Conservation (phyloP, 176 grass and related monocot genomes). For the Areca catechu region DNA sequence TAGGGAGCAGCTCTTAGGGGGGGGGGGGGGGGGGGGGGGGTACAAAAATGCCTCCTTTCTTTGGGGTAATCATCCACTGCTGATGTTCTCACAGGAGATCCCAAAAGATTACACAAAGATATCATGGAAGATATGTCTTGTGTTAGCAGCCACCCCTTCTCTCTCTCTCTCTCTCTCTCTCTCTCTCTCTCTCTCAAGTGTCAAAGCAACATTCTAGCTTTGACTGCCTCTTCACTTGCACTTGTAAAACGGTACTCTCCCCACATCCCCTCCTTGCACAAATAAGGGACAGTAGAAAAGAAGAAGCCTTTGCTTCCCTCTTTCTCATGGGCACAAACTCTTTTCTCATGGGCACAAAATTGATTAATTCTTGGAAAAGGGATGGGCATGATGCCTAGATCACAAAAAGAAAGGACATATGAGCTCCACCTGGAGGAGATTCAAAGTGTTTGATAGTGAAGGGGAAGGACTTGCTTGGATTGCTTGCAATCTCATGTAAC, state of each 20-base stretch:
- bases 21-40: too few relatives aligned
- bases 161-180: background rate
- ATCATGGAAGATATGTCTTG: background rate
- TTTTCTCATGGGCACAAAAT: background rate
- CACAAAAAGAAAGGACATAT: background rate
- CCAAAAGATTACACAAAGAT: conserved; percentile 1
- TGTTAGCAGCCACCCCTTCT: background rate
- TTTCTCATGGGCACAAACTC: too few relatives aligned
- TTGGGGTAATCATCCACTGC: conserved; percentile 3
- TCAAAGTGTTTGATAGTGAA: background rate
- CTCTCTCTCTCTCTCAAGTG: background rate
- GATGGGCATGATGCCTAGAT: background rate
- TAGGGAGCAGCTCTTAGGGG: background rate
- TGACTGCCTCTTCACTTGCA: background rate
- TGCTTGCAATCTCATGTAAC: background rate
- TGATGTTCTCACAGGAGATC: conserved; percentile 4
- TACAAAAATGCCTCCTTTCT: conserved; percentile 1
- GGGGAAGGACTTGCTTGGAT: background rate
- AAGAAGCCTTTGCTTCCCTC: background rate
- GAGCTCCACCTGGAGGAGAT: background rate
- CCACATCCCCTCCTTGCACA: background rate
- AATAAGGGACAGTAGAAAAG: background rate
- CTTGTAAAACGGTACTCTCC: background rate
- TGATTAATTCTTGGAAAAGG: too few relatives aligned
- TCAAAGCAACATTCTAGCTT: background rate